Base-by-base conservation (phyloP, 306 rosid species). In the Sophora flavescens region DNA sequence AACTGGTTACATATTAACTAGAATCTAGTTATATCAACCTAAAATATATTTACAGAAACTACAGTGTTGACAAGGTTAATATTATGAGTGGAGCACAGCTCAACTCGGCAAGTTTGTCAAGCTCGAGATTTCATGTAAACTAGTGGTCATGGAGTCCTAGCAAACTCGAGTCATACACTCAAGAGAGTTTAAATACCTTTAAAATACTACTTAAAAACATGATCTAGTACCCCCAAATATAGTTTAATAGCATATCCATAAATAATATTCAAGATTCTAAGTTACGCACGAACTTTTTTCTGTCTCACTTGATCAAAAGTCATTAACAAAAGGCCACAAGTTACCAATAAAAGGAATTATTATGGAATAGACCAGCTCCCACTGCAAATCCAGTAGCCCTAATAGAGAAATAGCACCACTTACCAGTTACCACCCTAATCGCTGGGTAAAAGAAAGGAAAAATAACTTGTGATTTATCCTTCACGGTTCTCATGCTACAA, bases 11-110 rank as follows among this genome's bases (percentile, higher is more conserved):
- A 33, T 38, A 22, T 2, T 18, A 64, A 64, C 41, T 9, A 63
- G 32, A 64, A 38, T 41, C 30, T 33, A 54, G 22, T 32, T 0
- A 4, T 16, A 28, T 44, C 38, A 59, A 41, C 76, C 42, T 68
- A 68, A 67, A 77, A 66, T 32, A 76, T 28, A 28, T 53, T 16
- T 32, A 54, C 26, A 42, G 26, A 77, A 16, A 28, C 48, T 26
- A 5, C 12, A 66, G 67, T 38, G 59, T 22, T 51, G 42, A 47
- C 32, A 61, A 16, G 79, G 38, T 62, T 61, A 45, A 32, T 58
- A 59, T 44, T 38, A 38, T 7, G 2, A 17, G 53, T 15, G 2
- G 5, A 18, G 36, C 10, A 1, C 4, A 45, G 26, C 76, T 7
- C 45, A 54, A 38, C 54, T 42, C 16, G 17, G 6, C 0, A 30